A percentile compares a stretch with the other conserved stretches of the same genome.
Evolutionary conservation across 257 asterid species (phyloP).

Genomic region (Rubia yunnanensis): DNA sequence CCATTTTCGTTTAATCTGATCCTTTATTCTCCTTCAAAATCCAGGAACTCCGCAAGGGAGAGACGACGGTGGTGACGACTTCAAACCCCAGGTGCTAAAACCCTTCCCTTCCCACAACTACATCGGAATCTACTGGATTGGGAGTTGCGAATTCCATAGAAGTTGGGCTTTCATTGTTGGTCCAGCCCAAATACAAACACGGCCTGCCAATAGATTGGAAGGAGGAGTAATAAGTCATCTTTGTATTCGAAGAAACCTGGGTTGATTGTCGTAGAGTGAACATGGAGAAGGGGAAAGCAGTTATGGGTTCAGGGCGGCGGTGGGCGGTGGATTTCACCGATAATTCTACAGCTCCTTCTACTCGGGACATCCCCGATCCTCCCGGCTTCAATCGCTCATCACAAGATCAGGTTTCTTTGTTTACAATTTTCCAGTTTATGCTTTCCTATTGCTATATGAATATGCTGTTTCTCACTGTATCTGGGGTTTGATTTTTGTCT

Average conservation of each 20-base stretch:
- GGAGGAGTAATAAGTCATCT: background rate
- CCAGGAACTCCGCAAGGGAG: no score
- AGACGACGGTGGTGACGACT: no score
- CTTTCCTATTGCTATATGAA: background rate
- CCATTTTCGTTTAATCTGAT: no score
- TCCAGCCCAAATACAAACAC: background rate
- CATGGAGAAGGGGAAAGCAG: conserved; percentile 82
- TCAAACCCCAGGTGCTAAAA: no score
- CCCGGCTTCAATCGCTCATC: conserved; percentile 86
- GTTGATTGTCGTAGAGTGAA: conserved; percentile 20
- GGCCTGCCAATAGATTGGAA: background rate
- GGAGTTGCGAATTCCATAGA: conserved; percentile 46
- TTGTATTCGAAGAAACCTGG: conserved; percentile 4
- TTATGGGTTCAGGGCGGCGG: conserved; percentile 81
- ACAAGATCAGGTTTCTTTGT: no score
- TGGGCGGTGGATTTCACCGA: conserved; percentile 70
- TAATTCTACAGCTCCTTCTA: conserved; percentile 60
- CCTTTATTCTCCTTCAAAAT: no score
- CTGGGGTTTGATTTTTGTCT: no score
- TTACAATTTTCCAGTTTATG: background rate
- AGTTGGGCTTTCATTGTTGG: conserved; percentile 7
- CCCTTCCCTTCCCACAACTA: no score
- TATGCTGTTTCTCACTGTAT: background rate
- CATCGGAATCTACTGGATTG: no score
- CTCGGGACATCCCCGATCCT: conserved; percentile 82